phyloP scores from a whole-genome alignment of 208 protist genomes.

The Naegleria gruberi region DNA sequence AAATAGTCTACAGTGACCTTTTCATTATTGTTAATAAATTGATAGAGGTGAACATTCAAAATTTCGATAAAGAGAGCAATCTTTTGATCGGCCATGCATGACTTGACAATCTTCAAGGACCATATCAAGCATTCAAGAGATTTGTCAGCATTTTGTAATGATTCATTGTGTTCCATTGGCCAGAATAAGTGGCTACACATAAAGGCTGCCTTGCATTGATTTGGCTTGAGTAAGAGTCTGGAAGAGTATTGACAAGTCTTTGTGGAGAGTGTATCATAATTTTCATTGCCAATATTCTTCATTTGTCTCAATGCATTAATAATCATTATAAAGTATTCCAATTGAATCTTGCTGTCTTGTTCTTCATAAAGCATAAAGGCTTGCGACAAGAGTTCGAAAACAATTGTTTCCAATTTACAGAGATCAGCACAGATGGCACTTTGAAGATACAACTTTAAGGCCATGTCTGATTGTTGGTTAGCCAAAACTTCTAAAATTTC shows the following conservation, averaged over 20 bases:
- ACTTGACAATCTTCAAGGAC: constrained; percentile 76
- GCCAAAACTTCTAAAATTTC: constrained; percentile 50
- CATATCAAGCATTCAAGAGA: constrained; percentile 83
- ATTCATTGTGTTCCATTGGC: constrained; percentile 32
- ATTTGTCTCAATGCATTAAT: constrained; percentile 56
- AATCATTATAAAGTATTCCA: constrained; percentile 59
- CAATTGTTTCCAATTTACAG: constrained; percentile 57
- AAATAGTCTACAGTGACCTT: constrained; percentile 45
- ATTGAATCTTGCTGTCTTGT: constrained; percentile 67
- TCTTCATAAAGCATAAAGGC: constrained; percentile 88
- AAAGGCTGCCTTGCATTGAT: constrained; percentile 72
- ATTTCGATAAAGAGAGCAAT: constrained; percentile 85
- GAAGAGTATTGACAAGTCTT: constrained; percentile 75
- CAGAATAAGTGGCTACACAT: constrained; percentile 76
- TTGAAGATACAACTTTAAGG: constrained; percentile 73
- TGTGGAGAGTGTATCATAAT: constrained; percentile 75
- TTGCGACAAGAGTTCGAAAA: constrained; percentile 75
- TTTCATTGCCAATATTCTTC: constrained; percentile 60
- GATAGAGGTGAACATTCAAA: constrained; percentile 83
- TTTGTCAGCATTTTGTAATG: constrained; percentile 52
- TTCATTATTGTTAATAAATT: constrained; percentile 67
- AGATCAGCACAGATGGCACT: constrained; percentile 61
- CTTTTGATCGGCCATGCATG: constrained; percentile 57
- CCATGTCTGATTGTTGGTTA: constrained; percentile 41
- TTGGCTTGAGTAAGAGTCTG: constrained; percentile 75